phyloP scores from a whole-genome alignment of 495 filamentous ascomycete species.

The Neurospora sp. region DNA sequence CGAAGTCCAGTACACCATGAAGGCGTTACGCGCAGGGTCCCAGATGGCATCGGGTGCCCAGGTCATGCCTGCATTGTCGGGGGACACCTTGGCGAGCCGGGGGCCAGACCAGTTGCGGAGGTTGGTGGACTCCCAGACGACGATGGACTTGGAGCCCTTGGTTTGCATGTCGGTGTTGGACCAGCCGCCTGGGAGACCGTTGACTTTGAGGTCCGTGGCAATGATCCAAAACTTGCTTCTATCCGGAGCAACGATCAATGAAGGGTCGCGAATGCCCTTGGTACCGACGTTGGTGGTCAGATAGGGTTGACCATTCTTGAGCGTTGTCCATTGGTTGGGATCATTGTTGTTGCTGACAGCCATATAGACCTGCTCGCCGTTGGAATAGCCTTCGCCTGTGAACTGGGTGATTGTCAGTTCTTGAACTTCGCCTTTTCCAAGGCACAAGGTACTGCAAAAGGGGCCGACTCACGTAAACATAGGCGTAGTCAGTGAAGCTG shows the following conservation, averaged over 20 bases:
- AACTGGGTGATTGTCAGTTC: background rate
- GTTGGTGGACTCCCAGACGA: background rate
- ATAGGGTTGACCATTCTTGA: background rate
- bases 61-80: slow-evolving; percentile 1
- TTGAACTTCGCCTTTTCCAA: background rate
- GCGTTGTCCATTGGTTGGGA: slow-evolving; percentile 1
- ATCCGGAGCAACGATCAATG: background rate
- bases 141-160: slow-evolving; percentile 1
- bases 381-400: slow-evolving; percentile 1
- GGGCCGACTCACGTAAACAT: background rate
- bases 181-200: background rate
- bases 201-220: slow-evolving; percentile 2
- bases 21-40: background rate
- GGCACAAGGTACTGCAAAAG: background rate
- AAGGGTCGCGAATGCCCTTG: slow-evolving; percentile 3
- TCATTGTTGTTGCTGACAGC: slow-evolving; percentile 3
- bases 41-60: slow-evolving; percentile 4
- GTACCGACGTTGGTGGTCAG: background rate
- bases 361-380: slow-evolving; percentile 4
- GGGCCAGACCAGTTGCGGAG: slow-evolving; percentile 1
- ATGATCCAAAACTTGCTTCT: slow-evolving; percentile 1
- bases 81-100: background rate
- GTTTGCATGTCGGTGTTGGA: background rate
- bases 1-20: background rate
- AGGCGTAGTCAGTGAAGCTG: background rate